Base-by-base conservation (phyloP, 163 green algal species). In the Coccomyxa subellipsoidea region DNA sequence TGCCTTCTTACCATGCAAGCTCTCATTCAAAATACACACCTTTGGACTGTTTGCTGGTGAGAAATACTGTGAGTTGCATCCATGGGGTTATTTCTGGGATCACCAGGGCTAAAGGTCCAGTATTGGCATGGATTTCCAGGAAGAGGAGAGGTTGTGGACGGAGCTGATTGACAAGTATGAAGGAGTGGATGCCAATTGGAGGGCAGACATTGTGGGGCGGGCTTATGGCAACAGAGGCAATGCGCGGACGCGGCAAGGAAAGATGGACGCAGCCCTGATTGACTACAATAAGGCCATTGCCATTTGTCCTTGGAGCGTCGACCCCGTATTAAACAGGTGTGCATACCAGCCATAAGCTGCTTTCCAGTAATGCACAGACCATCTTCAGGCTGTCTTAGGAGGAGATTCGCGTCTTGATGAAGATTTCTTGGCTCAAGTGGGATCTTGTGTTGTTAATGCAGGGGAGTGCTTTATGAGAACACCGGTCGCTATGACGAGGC, bases 221-320 rank as follows among this genome's bases (percentile, higher is more conserved):
- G 94, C 93, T 8, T 93, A 84, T 66, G 95, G 94, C 76, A 98
- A 98, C 88, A 88, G 95, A 15, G 95, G 95, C 80, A 98, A 98
- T 83, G 93, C 94, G 4, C 87, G 93, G 34, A 90, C 90, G 37
- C 87, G 93, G 21, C 91, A 96, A 90, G 94, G 94, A 77, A 88
- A 88, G 76, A 86, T 98, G 79, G n/a, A 91, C 31, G 89, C 88
- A 39, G 94, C 95, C 0, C 81, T 98, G 38, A 66, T 54, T 0
- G 95, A 98, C 88, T 98, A 94, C 88, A 96, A 96, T 84, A 82
- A 83, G 7, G 83, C 93, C 36, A 96, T 97, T 38, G 54, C 85
- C 39, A 84, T 95, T 27, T 96, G 92, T 83, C 94, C 94, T 34
- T 94, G 91, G 90, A 88, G 84, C 29, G 86, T 91, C 7, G 92